These are phyloP conservation scores for Aspergillus floridensis DNA, from an alignment of 2,329 filamentous ascomycete genomes.

Conservation along the genomic window DNA sequence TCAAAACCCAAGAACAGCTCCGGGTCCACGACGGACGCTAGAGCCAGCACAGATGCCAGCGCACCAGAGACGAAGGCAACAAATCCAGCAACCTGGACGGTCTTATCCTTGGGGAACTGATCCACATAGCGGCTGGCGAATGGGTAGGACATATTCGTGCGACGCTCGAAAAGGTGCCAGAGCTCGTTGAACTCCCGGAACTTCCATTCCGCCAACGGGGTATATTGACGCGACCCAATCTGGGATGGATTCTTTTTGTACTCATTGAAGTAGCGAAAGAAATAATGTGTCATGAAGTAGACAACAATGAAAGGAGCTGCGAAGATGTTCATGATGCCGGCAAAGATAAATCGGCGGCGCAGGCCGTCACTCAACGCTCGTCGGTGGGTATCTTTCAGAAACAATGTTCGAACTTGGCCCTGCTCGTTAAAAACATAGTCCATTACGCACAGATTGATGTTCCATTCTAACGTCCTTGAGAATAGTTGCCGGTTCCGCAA, in stretches of 20 bases:
- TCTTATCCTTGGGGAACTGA: slow-evolving; percentile 95
- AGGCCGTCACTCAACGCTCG: slow-evolving; percentile 75
- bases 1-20: slow-evolving; percentile 91
- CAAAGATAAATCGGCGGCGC: slow-evolving; percentile 73
- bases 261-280: slow-evolving; percentile 95
- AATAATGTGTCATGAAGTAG: slow-evolving; percentile 83
- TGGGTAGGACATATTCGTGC: slow-evolving; percentile 90
- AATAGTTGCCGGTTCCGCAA: slow-evolving; percentile 76
- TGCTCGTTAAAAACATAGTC: slow-evolving; percentile 91
- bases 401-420: slow-evolving; percentile 81
- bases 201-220: slow-evolving; percentile 93
- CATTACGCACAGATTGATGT: slow-evolving; percentile 82
- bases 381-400: slow-evolving; percentile 79
- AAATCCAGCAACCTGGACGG: slow-evolving; percentile 77
- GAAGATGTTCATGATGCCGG: slow-evolving; percentile 80
- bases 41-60: slow-evolving; percentile 77
- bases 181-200: slow-evolving; percentile 98
- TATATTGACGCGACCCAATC: slow-evolving; percentile 85
- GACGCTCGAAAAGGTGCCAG: slow-evolving; percentile 83
- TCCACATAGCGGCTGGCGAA: slow-evolving; percentile 90
- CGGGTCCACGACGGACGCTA: slow-evolving; percentile 82
- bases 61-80: slow-evolving; percentile 85
- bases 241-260: slow-evolving; percentile 91
- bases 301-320: slow-evolving; percentile 83
- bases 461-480: slow-evolving; percentile 88